phyloP scores from a whole-genome alignment of 2,329 filamentous ascomycete species.

The Grosmannia clavigera region DNA sequence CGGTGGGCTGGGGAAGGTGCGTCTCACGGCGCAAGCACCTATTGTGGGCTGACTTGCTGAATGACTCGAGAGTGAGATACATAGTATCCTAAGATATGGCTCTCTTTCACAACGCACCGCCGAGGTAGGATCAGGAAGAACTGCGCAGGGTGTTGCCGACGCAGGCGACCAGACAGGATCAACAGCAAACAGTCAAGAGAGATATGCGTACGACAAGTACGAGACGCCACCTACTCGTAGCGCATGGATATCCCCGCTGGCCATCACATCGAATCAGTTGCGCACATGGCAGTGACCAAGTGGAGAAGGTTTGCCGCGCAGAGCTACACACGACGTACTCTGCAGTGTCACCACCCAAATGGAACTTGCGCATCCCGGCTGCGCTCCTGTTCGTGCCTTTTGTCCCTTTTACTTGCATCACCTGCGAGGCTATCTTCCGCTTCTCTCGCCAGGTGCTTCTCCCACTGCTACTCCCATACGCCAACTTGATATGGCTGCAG shows the following conservation, averaged over 20 bases:
- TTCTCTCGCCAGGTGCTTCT: neutral
- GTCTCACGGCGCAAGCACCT: neutral
- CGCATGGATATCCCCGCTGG: neutral
- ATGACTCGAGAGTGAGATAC: too few relatives aligned
- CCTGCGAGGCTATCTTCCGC: neutral
- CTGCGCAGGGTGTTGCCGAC: too few relatives aligned
- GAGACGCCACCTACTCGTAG: too few relatives aligned
- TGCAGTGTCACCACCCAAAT: neutral
- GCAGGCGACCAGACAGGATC: too few relatives aligned
- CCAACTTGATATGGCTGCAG: conserved; percentile 5
- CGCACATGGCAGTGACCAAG: conserved; percentile 2
- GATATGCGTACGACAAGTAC: too few relatives aligned
- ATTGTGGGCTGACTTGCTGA: neutral
- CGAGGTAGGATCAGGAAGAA: too few relatives aligned
- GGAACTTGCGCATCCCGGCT: neutral
- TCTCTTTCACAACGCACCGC: too few relatives aligned
- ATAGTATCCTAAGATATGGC: too few relatives aligned
- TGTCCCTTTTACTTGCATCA: neutral
- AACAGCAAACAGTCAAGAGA: too few relatives aligned
- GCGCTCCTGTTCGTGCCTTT: neutral
- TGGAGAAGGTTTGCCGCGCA: neutral
- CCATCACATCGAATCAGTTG: conserved; percentile 7
- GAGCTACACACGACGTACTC: too few relatives aligned
- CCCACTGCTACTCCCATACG: neutral
- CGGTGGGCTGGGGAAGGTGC: neutral